Base-by-base conservation (phyloP, 2,329 filamentous ascomycete species). In the Claviceps sp. region DNA sequence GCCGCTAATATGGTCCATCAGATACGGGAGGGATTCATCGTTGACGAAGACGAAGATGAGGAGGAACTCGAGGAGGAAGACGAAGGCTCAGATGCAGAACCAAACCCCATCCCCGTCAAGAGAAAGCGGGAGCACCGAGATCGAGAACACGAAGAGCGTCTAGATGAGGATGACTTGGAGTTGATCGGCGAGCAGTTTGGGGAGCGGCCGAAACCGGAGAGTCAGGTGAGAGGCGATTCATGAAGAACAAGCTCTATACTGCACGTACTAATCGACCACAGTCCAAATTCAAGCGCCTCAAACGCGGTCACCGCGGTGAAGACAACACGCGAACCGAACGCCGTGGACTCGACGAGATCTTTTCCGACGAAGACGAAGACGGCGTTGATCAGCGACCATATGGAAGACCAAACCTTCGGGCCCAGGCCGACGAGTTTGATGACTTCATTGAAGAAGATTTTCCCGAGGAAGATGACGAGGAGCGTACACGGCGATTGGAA, bases 381-480 rank as follows among this genome's bases (percentile, higher is more conserved):
- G 80, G 77, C 52, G 76, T 56, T 51, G 77, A 80, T 5, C 75
- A 78, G 40, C 69, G 75, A 52, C 65, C 66, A 2, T 79, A 78
- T 53, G 69, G 68, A 37, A 69, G 78, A 56, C 68, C 73, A 5
- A 72, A 66, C 56, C 78, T 79, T 55, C 77, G 85, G 53, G 74
- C 75, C 38, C 74, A 79, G 55, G 79, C 79, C 46, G 86, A 94
- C 66, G 88, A 95, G 62, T 88, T 95, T 66, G 88, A 88, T 54
- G 90, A 91, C 65, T 98, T 98, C 68, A 98, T 98, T 62, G 91
- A 97, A 65, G 89, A 96, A 60, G 93, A 97, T 61, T 90, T 88
- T 55, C 87, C 89, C 48, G 87, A 88, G 47, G 88, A 95, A 46
- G 88, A 95, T 58, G 88, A 94, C 56, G 83, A 86, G 54, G 86